Percentiles rank a stretch among this genome's conserved stretches.
Conservation (phyloP, 805 yeast genomes). For the Cyberlindnera japonica region DNA sequence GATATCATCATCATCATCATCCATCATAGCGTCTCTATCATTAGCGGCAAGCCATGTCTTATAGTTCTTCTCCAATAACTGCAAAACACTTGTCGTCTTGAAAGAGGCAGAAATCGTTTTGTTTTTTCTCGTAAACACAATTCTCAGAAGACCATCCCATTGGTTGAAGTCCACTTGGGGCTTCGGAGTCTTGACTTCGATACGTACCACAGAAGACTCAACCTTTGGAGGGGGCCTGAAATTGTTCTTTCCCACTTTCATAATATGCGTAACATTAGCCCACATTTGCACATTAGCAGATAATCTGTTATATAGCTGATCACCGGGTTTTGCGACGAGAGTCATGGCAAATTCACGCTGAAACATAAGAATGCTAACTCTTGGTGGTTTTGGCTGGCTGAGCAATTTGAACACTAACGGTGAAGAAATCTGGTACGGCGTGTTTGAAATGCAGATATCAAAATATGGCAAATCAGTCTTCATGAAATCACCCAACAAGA, state of each 20-base stretch:
- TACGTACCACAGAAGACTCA: constrained; percentile 91
- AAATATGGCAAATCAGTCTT: constrained; percentile 92
- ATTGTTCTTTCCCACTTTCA: constrained; percentile 97
- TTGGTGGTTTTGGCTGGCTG: constrained; percentile 89
- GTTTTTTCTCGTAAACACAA: constrained; percentile 90
- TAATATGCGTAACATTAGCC: constrained; percentile 97
- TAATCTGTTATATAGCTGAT: constrained; percentile 82
- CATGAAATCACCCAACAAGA: constrained; percentile 92
- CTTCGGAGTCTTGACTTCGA: constrained; percentile 87
- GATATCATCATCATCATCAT: constrained; percentile 31
- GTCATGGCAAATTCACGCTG: constrained; percentile 96
- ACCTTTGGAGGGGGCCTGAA: constrained; percentile 99
- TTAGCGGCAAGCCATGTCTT: constrained; percentile 62
- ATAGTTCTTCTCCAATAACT: constrained; percentile 84
- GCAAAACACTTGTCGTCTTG: constrained; percentile 73
- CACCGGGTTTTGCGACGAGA: constrained; percentile 95
- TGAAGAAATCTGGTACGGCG: constrained; percentile 96
- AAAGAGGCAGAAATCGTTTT: constrained; percentile 92
- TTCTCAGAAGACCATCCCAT: constrained; percentile 94
- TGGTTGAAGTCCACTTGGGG: constrained; percentile 93
- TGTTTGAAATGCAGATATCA: constrained; percentile 94
- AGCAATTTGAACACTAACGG: constrained; percentile 91
- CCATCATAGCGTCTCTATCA: constrained; percentile 38
- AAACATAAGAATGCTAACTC: constrained; percentile 94
- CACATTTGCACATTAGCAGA: constrained; percentile 99